Conservation (phyloP, 306 rosid genomes). For the Acacia crassicarpa region DNA sequence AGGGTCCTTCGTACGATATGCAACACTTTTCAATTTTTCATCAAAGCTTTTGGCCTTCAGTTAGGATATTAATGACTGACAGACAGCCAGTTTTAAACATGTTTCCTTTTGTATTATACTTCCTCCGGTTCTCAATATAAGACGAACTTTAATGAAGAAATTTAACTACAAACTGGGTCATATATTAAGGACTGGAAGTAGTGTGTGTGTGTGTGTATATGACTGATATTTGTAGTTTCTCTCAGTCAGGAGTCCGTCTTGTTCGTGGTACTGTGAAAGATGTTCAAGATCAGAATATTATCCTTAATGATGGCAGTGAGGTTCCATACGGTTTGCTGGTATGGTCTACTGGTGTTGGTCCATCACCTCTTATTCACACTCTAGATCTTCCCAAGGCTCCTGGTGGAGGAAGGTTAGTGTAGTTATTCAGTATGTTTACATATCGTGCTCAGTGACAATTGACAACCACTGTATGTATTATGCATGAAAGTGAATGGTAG, state of each 20-base stretch:
- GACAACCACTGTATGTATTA: slow-evolving; percentile 4
- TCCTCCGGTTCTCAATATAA: too few relatives aligned
- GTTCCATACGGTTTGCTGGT: slow-evolving; percentile 94
- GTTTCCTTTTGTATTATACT: neutral
- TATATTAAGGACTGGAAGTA: too few relatives aligned
- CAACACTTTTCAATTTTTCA: neutral
- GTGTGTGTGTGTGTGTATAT: slow-evolving; percentile 6
- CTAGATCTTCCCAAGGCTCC: slow-evolving; percentile 83
- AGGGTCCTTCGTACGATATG: neutral
- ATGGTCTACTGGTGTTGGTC: slow-evolving; percentile 99
- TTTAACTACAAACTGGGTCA: too few relatives aligned
- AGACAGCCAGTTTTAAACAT: neutral
- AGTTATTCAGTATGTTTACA: slow-evolving; percentile 24
- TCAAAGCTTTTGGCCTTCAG: neutral
- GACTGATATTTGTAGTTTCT: slow-evolving; percentile 22
- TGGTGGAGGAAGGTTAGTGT: slow-evolving; percentile 89
- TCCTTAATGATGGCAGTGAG: slow-evolving; percentile 89
- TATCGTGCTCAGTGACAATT: neutral
- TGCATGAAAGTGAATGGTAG: neutral
- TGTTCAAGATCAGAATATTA: slow-evolving; percentile 64
- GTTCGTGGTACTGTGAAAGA: slow-evolving; percentile 90
- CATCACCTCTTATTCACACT: slow-evolving; percentile 63
- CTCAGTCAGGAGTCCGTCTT: slow-evolving; percentile 97
- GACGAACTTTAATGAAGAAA: too few relatives aligned
- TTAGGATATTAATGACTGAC: slow-evolving; percentile 7